A percentile compares a stretch with the other conserved stretches of the same genome.
These are phyloP conservation scores for Lactuca sativa DNA, from an alignment of 129 eudicot genomes.

Conservation along the genomic window DNA sequence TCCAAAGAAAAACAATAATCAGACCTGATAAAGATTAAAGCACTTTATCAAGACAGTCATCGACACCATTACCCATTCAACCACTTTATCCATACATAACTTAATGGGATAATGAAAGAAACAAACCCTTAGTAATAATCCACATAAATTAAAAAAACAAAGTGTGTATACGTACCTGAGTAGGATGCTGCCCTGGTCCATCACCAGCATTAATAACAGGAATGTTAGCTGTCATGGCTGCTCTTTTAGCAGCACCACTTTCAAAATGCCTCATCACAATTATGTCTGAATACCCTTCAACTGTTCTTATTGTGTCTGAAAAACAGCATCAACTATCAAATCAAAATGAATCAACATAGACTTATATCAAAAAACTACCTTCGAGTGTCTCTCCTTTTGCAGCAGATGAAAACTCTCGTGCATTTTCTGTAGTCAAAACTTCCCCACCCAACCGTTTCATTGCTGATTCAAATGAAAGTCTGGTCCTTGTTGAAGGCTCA, in stretches of 20 bases:
- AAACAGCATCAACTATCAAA: constrained; percentile 20
- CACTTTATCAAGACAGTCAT: no score
- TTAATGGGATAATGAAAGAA: no score
- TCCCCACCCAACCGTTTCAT: constrained; percentile 97
- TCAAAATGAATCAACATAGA: not conserved
- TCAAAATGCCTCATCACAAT: constrained; percentile 99
- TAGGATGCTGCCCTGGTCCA: constrained; percentile 99
- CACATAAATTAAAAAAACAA: no score
- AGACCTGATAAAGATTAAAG: no score
- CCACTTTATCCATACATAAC: no score
- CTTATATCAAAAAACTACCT: constrained; percentile 46
- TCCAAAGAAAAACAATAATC: not conserved
- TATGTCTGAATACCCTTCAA: constrained; percentile 94
- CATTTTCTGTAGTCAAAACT: constrained; percentile 98
- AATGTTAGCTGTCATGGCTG: constrained; percentile 80
- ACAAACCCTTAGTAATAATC: no score
- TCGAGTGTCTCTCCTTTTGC: constrained; percentile 99
- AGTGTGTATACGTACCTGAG: constrained; percentile 49
- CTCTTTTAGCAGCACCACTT: constrained; percentile 98
- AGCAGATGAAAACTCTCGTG: constrained; percentile 94
- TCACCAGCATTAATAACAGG: constrained; percentile 98
- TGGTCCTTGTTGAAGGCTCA: constrained; percentile 96
- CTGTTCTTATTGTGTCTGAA: constrained; percentile 91
- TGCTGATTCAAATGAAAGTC: constrained; percentile 98
- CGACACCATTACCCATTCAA: no score